Evolutionary conservation across 805 yeast genomes (phyloP).

Genomic region (Kregervanrija fluxuum): DNA sequence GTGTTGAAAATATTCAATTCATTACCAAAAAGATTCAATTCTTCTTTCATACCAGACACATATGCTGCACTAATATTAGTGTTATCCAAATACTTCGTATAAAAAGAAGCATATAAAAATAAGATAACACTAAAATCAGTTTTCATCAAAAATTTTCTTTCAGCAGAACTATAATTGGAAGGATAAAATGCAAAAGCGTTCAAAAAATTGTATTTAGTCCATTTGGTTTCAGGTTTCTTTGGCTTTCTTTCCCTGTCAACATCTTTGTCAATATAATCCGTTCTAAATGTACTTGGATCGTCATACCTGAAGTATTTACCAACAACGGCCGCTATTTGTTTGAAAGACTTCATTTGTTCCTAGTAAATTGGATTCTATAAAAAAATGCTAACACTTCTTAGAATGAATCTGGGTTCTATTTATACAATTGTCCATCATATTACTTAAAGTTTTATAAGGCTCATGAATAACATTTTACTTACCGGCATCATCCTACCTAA

Average conservation of each 20-base stretch:
- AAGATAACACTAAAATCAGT: constrained; percentile 10
- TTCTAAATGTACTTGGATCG: constrained; percentile 9
- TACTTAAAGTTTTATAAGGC: too few species aligned
- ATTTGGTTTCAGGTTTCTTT: constrained; percentile 1
- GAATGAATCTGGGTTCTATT: too few species aligned
- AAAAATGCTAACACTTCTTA: too few species aligned
- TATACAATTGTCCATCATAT: too few species aligned
- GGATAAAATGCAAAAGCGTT: constrained; percentile 14
- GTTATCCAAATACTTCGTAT: constrained; percentile 54
- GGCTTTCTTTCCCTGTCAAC: constrained; percentile 12
- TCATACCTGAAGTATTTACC: constrained; percentile 3
- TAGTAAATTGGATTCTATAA: too few species aligned
- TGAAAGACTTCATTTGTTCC: too few species aligned
- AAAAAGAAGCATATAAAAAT: constrained; percentile 30
- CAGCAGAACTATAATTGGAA: constrained; percentile 13
- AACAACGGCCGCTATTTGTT: too few species aligned
- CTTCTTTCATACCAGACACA: constrained; percentile 63
- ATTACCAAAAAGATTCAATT: constrained; percentile 14
- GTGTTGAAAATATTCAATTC: constrained; percentile 21
- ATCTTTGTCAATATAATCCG: constrained; percentile 10
- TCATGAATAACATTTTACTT: too few species aligned
- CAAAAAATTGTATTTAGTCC: constrained; percentile 7
- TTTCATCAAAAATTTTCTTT: constrained; percentile 10
- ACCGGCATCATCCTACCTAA: too few species aligned
- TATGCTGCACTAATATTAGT: constrained; percentile 52